Evolutionary conservation across 2,329 filamentous ascomycete genomes (phyloP), one percentile per base, ranked within the genome.

Genomic region (Phyllosticta capitalensis): DNA sequence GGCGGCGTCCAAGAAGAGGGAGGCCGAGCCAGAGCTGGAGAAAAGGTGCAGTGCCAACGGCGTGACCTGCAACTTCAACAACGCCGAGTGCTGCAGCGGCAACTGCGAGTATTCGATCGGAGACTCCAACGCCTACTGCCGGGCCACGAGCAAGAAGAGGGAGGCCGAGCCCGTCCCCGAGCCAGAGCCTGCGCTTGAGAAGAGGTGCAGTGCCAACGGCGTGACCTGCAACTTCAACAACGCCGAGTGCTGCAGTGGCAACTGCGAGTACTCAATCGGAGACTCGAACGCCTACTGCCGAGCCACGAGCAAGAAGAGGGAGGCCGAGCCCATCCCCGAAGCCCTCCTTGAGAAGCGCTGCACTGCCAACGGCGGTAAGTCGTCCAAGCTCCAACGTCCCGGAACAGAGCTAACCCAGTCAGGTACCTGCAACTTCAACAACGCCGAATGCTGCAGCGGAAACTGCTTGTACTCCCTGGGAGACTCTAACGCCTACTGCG

Each of bases 21-120:
- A 30, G 28, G 7, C 28, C 10, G 30, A 33, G 30, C 5, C 30
- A 33, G 30, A 38, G 30, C 38, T 45, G 6, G 55, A 56, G 38
- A 56, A 56, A 45, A 51, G 55, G n/a, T 56, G 55, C 48, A 56
- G 22, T 33, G 48, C 55, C n/a, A 56, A 56, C 19, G 48, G 55
- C 9, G 54, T 56, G 19, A 22, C 45, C 14, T 56, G 48, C 33
- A 56, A 56, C 45, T 21, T 56, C n/a, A 5, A 9, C 5, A 48
- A 56, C 38, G 6, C 7, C 5, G 45, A 56, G n/a, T 56, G 55
- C 55, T 56, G 48, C 48, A 56, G 55, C 12, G 55, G 55, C 6
- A 56, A 56, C 48, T 56, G 55, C 55, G 5, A 30, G 55, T 56
- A 56, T 45, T 30, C 22, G n/a, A 51, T 56, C 4, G 55, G 55